Conservation (phyloP, 495 filamentous ascomycete species). For the Cercophora samala region DNA sequence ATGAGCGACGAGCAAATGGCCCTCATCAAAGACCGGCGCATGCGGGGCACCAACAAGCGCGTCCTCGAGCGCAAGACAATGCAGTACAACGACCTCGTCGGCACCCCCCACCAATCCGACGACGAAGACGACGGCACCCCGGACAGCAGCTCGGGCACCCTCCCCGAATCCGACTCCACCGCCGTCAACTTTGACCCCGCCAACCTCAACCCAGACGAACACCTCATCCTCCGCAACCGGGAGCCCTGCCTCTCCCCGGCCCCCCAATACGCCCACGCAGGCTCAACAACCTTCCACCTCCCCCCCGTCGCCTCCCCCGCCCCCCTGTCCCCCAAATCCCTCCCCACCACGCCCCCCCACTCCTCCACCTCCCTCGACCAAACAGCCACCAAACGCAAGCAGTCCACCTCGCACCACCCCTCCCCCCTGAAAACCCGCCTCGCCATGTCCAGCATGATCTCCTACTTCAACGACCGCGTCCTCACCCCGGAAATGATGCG, state of each 20-base stretch:
- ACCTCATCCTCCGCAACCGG: conserved; percentile 11
- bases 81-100: conserved; percentile 53
- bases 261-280: conserved; percentile 45
- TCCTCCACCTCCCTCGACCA: conserved; percentile 19
- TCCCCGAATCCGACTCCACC: background rate
- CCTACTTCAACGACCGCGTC: conserved; percentile 94
- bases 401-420: conserved; percentile 47
- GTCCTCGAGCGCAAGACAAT: conserved; percentile 75
- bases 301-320: conserved; percentile 21
- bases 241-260: conserved; percentile 27
- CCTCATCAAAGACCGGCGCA: conserved; percentile 78
- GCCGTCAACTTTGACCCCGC: conserved; percentile 3
- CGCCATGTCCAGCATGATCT: conserved; percentile 92
- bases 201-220: background rate
- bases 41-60: conserved; percentile 69
- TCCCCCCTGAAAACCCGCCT: conserved; percentile 78
- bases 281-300: conserved; percentile 37
- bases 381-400: conserved; percentile 12
- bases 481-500: conserved; percentile 98
- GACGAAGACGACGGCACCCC: conserved; percentile 52
- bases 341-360: background rate
- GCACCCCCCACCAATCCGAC: conserved; percentile 65
- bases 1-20: conserved; percentile 98
- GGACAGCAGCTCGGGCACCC: conserved; percentile 22
- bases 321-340: background rate